These are phyloP conservation scores for Sclerotinia sclerotiorum DNA, from an alignment of 2,329 filamentous ascomycete species.

Conservation along the genomic window DNA sequence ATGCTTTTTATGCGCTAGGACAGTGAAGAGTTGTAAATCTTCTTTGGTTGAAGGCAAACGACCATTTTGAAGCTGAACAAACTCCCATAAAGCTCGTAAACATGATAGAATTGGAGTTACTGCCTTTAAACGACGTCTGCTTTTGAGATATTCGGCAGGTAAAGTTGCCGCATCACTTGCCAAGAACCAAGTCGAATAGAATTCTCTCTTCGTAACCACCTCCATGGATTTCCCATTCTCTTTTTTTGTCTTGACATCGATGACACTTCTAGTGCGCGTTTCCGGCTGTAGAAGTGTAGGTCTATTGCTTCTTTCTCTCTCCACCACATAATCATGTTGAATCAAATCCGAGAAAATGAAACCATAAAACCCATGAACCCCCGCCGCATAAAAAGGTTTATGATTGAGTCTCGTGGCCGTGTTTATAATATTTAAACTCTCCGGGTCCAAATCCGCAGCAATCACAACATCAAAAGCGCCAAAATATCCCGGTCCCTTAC, in stretches of 20 bases:
- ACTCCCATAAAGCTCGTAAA: conserved; percentile 87
- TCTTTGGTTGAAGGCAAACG: conserved; percentile 56
- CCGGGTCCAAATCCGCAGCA: conserved; percentile 80
- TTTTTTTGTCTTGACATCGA: conserved; percentile 68
- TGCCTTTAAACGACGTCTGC: conserved; percentile 65
- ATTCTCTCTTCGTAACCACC: conserved; percentile 85
- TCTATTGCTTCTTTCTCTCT: conserved; percentile 79
- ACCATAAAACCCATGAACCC: conserved; percentile 85
- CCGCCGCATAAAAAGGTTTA: conserved; percentile 84
- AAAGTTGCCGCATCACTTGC: conserved; percentile 75
- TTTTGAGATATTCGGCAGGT: conserved; percentile 65
- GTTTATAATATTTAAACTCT: conserved; percentile 76
- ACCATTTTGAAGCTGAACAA: conserved; percentile 59
- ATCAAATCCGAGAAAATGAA: conserved; percentile 95
- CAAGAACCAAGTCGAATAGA: conserved; percentile 85
- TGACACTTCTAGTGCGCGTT: conserved; percentile 73
- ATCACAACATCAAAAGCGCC: conserved; percentile 80
- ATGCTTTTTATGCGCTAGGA: conserved; percentile 74
- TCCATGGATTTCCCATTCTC: conserved; percentile 73
- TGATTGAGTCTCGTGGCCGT: conserved; percentile 76
- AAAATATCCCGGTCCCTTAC: conserved; percentile 74
- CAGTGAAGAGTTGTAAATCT: conserved; percentile 75
- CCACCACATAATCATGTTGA: conserved; percentile 83
- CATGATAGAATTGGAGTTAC: conserved; percentile 86
- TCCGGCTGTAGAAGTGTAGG: conserved; percentile 62